These are phyloP conservation scores for Chalciporus piperatus DNA, from an alignment of 768 basidiomycete species.

Conservation along the genomic window DNA sequence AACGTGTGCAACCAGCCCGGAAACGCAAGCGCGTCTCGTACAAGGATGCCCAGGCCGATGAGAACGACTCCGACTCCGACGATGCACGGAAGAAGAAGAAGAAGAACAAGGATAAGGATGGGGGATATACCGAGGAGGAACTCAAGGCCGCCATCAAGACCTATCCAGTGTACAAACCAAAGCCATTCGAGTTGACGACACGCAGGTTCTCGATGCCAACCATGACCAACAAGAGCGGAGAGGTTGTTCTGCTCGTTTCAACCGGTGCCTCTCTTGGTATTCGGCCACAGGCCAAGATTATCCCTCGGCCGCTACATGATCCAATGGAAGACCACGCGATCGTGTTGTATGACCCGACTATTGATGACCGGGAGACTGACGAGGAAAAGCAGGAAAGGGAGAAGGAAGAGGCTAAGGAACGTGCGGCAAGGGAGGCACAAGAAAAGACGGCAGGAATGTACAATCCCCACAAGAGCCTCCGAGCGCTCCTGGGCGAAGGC, in stretches of 20 bases:
- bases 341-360: constrained; percentile 94
- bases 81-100: constrained; percentile 54
- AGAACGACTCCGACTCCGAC: constrained; percentile 57
- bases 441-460: constrained; percentile 73
- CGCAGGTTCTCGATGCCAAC: constrained; percentile 82
- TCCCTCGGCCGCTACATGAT: constrained; percentile 92
- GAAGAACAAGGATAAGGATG: constrained; percentile 56
- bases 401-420: constrained; percentile 68
- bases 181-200: constrained; percentile 60
- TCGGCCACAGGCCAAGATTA: constrained; percentile 72
- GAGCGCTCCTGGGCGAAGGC: constrained; percentile 69
- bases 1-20: constrained; percentile 62
- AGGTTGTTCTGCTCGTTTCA: constrained; percentile 49
- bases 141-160: constrained; percentile 60
- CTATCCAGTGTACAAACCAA: constrained; percentile 80
- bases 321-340: constrained; percentile 98
- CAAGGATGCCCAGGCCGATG: constrained; percentile 63
- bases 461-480: constrained; percentile 92
- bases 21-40: constrained; percentile 90
- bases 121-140: constrained; percentile 62
- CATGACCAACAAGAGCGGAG: constrained; percentile 71
- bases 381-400: constrained; percentile 75
- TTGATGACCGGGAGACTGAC: constrained; percentile 88
- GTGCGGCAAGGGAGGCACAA: constrained; percentile 58
- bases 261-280: constrained; percentile 82